Conservation (phyloP, 441 rosid species). For the Corymbia citriodora region DNA sequence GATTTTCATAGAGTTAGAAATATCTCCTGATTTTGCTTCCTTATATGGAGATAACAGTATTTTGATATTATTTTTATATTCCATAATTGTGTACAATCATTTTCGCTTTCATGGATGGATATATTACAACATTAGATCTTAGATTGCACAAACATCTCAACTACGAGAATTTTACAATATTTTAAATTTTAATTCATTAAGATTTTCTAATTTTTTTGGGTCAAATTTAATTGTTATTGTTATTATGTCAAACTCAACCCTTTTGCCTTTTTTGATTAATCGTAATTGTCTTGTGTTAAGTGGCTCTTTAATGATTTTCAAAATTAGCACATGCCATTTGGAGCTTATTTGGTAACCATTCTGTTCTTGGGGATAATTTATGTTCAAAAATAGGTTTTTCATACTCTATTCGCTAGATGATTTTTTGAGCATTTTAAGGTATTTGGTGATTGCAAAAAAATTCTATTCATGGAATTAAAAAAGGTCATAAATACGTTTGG, state of each 20-base stretch:
- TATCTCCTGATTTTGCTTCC: neutral
- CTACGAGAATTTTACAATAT: neutral
- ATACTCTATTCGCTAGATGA: too few relatives aligned
- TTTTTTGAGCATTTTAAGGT: too few relatives aligned
- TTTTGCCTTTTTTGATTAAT: neutral
- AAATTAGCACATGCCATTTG: neutral
- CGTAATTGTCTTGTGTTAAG: neutral
- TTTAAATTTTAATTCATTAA: neutral
- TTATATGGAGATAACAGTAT: neutral
- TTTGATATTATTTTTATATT: neutral
- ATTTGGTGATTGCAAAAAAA: too few relatives aligned
- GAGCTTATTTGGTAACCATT: too few relatives aligned
- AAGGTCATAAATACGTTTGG: too few relatives aligned
- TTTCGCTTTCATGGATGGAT: neutral
- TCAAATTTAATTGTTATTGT: neutral
- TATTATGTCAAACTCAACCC: neutral
- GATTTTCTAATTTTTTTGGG: neutral
- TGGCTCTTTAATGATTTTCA: neutral
- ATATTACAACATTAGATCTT: neutral
- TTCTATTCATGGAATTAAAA: too few relatives aligned
- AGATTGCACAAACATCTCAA: neutral
- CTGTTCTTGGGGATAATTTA: too few relatives aligned
- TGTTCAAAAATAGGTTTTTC: too few relatives aligned
- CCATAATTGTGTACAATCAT: neutral
- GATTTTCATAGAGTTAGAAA: neutral